Percentiles rank a stretch among this genome's conserved stretches.
Conservation (phyloP, 225 moss, liverwort and hornwort genomes). For the Straminergon stramineum region DNA sequence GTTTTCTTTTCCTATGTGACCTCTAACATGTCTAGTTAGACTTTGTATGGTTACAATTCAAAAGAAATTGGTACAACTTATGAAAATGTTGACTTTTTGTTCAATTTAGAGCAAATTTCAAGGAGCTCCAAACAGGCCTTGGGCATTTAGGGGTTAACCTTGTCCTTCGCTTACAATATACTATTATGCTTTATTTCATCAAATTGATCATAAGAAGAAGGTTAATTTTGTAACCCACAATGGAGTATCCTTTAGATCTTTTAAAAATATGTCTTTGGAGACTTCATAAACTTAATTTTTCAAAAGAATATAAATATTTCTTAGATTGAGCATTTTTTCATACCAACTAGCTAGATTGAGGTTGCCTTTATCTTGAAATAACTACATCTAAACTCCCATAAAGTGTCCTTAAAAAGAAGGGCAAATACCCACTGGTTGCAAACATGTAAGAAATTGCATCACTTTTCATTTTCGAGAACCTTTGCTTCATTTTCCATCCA, state of each 20-base stretch:
- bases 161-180: rapidly evolving
- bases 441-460: neutral
- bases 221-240: neutral
- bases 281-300: neutral
- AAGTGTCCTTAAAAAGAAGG: neutral
- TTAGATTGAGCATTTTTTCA: neutral
- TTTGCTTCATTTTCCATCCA: neutral
- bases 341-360: neutral
- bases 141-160: too few species aligned
- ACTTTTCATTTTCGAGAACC: neutral
- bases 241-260: neutral
- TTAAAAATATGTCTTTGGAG: rapidly evolving
- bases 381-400: neutral
- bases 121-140: too few species aligned
- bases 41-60: too few species aligned
- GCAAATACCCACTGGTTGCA: neutral
- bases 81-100: too few species aligned
- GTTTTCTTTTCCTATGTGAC: too few species aligned
- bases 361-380: neutral
- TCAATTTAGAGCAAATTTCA: too few species aligned
- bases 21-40: too few species aligned
- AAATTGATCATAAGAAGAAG: neutral
- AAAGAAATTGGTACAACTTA: too few species aligned
- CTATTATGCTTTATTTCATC: neutral
- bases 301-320: neutral